Evolutionary conservation across 1,284 basidiomycete genomes (phyloP).

Genomic region (Gymnopus androsaceus): DNA sequence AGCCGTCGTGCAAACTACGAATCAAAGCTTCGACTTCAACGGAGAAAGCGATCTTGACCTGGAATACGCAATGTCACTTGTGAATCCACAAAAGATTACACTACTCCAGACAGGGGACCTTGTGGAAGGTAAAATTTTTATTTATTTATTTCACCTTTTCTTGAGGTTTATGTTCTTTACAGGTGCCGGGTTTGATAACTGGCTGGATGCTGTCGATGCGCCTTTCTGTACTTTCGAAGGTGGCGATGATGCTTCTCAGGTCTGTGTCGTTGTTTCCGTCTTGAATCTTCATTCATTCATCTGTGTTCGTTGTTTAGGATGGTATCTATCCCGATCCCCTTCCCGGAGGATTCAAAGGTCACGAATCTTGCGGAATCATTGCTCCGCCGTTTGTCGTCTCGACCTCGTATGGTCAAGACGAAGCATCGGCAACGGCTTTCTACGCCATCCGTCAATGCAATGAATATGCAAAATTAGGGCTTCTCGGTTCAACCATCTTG

Average conservation of each 20-base stretch:
- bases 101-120: constrained; percentile 52
- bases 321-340: constrained; percentile 30
- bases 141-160: neutral
- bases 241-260: constrained; percentile 53
- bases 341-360: constrained; percentile 18
- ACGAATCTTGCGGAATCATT: constrained; percentile 52
- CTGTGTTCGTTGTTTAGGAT: constrained; percentile 20
- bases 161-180: neutral
- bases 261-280: constrained; percentile 13
- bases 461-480: constrained; percentile 55
- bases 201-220: constrained; percentile 39
- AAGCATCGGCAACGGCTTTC: constrained; percentile 44
- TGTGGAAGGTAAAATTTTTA: constrained; percentile 33
- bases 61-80: constrained; percentile 51
- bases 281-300: neutral
- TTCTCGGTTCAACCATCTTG: constrained; percentile 50
- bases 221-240: constrained; percentile 63
- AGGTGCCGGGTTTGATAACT: constrained; percentile 40
- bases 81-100: constrained; percentile 42
- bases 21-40: constrained; percentile 43
- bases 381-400: constrained; percentile 55
- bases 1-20: constrained; percentile 27
- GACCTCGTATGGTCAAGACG: constrained; percentile 53
- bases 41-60: constrained; percentile 57
- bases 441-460: constrained; percentile 55